phyloP scores from a whole-genome alignment of 495 filamentous ascomycete genomes.

The Aspergillus haitiensis region DNA sequence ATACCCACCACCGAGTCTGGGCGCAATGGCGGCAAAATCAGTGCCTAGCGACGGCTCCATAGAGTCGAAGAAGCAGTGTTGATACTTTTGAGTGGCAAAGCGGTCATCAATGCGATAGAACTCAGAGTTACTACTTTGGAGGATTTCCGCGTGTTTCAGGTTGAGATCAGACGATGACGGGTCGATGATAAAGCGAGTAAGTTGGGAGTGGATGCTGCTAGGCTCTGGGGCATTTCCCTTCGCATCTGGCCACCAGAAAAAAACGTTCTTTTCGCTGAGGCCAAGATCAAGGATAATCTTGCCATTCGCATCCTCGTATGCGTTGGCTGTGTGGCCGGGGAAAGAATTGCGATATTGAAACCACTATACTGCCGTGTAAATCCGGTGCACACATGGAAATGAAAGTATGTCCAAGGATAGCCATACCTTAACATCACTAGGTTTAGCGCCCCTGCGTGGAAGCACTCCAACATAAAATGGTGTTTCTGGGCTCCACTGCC shows the following conservation, averaged over 20 bases:
- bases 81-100: conserved; percentile 49
- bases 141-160: conserved; percentile 34
- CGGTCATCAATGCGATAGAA: conserved; percentile 63
- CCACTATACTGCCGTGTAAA: conserved; percentile 6
- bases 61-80: conserved; percentile 55
- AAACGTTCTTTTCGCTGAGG: conserved; percentile 57
- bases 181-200: conserved; percentile 27
- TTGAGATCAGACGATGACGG: conserved; percentile 12
- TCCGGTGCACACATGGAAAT: not conserved
- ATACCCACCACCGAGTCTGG: conserved; percentile 34
- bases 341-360: conserved; percentile 32
- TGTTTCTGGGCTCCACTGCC: conserved; percentile 54
- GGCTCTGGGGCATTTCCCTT: conserved; percentile 24
- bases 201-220: conserved; percentile 29
- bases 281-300: conserved; percentile 54
- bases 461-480: conserved; percentile 53
- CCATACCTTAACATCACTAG: conserved; percentile 50
- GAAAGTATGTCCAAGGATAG: not conserved
- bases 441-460: conserved; percentile 48
- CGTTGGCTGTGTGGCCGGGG: conserved; percentile 52
- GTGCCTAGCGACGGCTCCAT: conserved; percentile 47
- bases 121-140: conserved; percentile 50
- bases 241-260: conserved; percentile 57
- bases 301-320: conserved; percentile 51
- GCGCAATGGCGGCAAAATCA: conserved; percentile 35